These are phyloP conservation scores for Extremus antarcticus DNA, from an alignment of 495 filamentous ascomycete species.

Conservation along the genomic window DNA sequence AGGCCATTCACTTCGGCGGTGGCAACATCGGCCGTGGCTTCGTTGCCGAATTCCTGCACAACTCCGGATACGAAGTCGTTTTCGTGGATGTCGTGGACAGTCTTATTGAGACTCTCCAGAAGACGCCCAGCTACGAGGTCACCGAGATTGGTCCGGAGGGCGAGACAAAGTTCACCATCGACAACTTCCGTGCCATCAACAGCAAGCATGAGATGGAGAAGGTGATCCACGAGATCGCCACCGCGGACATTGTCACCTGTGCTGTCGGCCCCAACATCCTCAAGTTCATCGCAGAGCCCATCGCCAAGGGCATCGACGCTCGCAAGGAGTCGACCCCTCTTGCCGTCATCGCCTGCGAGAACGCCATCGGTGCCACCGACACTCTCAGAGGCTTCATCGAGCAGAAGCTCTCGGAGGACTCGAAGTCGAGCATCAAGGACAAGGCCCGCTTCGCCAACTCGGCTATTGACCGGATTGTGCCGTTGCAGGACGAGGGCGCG, in stretches of 20 bases:
- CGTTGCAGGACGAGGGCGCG: slow-evolving; percentile 63
- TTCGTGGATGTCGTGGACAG: slow-evolving; percentile 85
- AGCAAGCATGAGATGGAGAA: slow-evolving; percentile 70
- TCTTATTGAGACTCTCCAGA: slow-evolving; percentile 66
- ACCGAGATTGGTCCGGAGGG: slow-evolving; percentile 85
- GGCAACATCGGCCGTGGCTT: slow-evolving; percentile 67
- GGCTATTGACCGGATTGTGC: slow-evolving; percentile 95
- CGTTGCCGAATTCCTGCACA: slow-evolving; percentile 67
- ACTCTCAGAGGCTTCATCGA: slow-evolving; percentile 72
- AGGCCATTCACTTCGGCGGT: slow-evolving; percentile 86
- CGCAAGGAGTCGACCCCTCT: slow-evolving; percentile 61
- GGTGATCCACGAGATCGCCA: slow-evolving; percentile 71
- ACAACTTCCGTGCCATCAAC: slow-evolving; percentile 93
- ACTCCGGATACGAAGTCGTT: slow-evolving; percentile 81
- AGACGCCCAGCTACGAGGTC: slow-evolving; percentile 67
- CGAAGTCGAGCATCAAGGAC: slow-evolving; percentile 30
- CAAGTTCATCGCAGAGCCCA: slow-evolving; percentile 86
- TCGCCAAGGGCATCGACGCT: slow-evolving; percentile 77
- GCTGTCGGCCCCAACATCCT: slow-evolving; percentile 93
- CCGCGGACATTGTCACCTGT: slow-evolving; percentile 85
- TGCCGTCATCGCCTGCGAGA: slow-evolving; percentile 94
- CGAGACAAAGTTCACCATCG: slow-evolving; percentile 69
- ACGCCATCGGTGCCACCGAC: slow-evolving; percentile 86
- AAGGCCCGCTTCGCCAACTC: slow-evolving; percentile 75
- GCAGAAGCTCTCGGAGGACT: slow-evolving; percentile 36